Base-by-base conservation (phyloP, 495 filamentous ascomycete genomes). In the Friedmanniomyces endolithicus region DNA sequence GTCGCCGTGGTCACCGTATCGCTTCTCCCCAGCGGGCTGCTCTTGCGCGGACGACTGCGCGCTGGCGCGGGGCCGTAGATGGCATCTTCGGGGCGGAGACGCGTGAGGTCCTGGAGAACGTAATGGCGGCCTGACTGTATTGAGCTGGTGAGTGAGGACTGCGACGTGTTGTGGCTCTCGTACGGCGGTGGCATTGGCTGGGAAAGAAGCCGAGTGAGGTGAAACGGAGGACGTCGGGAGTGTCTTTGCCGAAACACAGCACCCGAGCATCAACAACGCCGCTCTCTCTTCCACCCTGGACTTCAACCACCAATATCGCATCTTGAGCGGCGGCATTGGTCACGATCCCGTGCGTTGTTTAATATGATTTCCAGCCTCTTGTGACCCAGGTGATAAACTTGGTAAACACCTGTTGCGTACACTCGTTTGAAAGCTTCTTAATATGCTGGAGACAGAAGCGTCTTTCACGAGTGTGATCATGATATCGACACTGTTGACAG, bases 21-120 rank as follows among this genome's bases (percentile, higher is more conserved):
- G 48, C 48, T 61, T 35, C 50, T 31, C 14, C 58, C 65, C 17
- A 70, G 45, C n/a, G 57, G 61, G 45, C 58, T 61, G 27, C 48
- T 72, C 44, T 75, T 75, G 17, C 76, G 76, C 35, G 78, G 72
- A 14, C 57, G 33, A 35, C 25, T 17, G 14, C 60, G 54, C 1
- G 79, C 77, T 14, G 81, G 75, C 0, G 79, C 76, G 4, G 73
- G 64, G 20, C 80, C 70, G 63, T 78, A 79, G 68, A 86, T 86
- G 48, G 87, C 87, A 79, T 94, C 87, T 68, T 90, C 86, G 29
- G 88, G 88, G 16, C 86, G 80, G 19, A 94, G 78, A 49, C 78
- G 82, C 50, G 70, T 43, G 35, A 8, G 17, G 12, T 40, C 39
- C 19, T 25, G 17, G 51, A 19, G 41, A 6, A 33, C 25, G 40